Percentiles rank a stretch among this genome's conserved stretches.
These are phyloP conservation scores for Phytophthora europaea DNA, from an alignment of 352 stramenopile genomes.

Conservation along the genomic window DNA sequence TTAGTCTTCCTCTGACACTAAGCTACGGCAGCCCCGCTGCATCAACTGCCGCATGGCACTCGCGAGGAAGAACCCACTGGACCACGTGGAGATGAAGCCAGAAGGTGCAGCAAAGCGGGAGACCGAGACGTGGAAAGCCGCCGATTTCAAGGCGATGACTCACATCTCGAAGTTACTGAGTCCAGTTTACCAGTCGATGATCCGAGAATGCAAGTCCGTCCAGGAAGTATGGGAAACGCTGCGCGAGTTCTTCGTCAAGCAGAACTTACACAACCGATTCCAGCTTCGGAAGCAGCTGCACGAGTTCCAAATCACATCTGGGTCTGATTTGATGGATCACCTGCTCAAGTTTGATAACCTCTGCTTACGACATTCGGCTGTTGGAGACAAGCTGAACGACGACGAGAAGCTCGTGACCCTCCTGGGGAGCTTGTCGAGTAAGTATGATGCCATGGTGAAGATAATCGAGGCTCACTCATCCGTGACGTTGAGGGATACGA, in stretches of 20 bases:
- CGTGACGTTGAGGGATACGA: background rate
- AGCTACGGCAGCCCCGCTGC: too few species aligned
- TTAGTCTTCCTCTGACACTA: too few species aligned
- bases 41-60: background rate
- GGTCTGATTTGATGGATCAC: too few species aligned
- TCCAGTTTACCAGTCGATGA: background rate
- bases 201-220: background rate
- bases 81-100: slow-evolving; percentile 2
- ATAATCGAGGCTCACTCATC: background rate
- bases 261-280: background rate
- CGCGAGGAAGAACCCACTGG: background rate
- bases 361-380: too few species aligned
- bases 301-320: background rate
- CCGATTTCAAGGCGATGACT: background rate
- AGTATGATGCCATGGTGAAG: slow-evolving; percentile 1
- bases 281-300: background rate
- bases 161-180: background rate
- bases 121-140: background rate
- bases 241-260: background rate
- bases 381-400: too few species aligned
- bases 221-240: background rate
- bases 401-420: background rate
- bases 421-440: background rate
- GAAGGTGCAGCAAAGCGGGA: background rate
- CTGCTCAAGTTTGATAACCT: too few species aligned